Conservation (phyloP, 257 asterid genomes). For the Salvia splendens region DNA sequence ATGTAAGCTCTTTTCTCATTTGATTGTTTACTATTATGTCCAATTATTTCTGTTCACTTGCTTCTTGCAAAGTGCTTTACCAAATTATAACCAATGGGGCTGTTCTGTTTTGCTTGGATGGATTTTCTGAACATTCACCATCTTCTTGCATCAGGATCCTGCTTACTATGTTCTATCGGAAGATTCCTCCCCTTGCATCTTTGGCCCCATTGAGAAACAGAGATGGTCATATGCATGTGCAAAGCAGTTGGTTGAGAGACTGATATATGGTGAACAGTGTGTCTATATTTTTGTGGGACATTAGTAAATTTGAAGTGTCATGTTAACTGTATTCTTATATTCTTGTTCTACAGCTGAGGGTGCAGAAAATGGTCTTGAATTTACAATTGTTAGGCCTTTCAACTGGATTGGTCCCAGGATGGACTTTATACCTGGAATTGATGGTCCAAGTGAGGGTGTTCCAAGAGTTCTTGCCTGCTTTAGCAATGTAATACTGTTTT, state of each 20-base stretch:
- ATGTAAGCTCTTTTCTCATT: not conserved
- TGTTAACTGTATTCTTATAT: conserved; percentile 22
- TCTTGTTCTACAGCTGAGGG: conserved; percentile 78
- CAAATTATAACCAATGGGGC: not conserved
- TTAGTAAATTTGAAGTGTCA: conserved; percentile 18
- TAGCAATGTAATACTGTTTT: conserved; percentile 67
- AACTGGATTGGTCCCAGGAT: conserved; percentile 99
- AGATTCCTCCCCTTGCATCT: conserved; percentile 88
- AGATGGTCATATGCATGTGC: conserved; percentile 99
- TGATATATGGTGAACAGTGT: conserved; percentile 73
- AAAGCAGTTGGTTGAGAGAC: conserved; percentile 89
- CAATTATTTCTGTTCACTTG: not conserved
- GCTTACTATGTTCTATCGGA: conserved; percentile 71
- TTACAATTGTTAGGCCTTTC: conserved; percentile 93
- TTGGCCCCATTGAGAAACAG: conserved; percentile 95
- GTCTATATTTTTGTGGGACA: conserved; percentile 23
- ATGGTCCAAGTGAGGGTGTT: conserved; percentile 97
- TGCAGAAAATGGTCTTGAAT: conserved; percentile 91
- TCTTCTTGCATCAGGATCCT: conserved; percentile 67
- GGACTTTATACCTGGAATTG: conserved; percentile 97
- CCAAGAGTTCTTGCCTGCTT: conserved; percentile 97
- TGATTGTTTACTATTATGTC: not conserved
- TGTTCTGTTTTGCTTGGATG: conserved; percentile 21
- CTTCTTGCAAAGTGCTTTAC: conserved; percentile 7
- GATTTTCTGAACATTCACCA: conserved; percentile 23